Base-by-base conservation (phyloP, 257 asterid genomes). In the Gentiana macrophylla region DNA sequence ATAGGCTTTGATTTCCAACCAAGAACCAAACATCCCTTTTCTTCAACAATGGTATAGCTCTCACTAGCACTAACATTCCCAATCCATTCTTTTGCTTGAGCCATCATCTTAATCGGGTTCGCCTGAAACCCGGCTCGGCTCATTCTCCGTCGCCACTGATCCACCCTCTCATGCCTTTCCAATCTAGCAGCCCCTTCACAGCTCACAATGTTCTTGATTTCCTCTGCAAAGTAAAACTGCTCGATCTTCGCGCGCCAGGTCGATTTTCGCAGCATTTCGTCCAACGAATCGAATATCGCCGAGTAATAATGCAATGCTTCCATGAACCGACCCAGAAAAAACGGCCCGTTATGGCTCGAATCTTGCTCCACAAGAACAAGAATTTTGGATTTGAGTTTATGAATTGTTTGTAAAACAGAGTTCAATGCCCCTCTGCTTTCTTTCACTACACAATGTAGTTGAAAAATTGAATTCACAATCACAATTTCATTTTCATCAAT, bases 1-100 rank as follows among this genome's bases (percentile, higher is more conserved):
- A 82, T 80, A 13, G 92, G 95, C 83, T 76, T 85, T 24, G 95
- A 85, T 66, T 83, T 83, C 95, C 95, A 86, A 3, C 94, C 90
- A 47, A 86, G 77, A 37, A 83, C 90, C 71, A 83, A 79, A 67
- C 90, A 83, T 2, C 90, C 87, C 46, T 83, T 86, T 70, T 83
- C 95, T 62, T 86, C 95, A 70, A 73, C 86, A 56, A 74, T 65
- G n/a, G 87, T 86, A 70, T 79, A 80, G 2, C 94, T 87, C 62
- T 79, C 94, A 62, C 81, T 67, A 2, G 64, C 67, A 62, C 57
- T 79, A 35, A 65, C 55, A 53, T 77, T 70, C 2, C 61, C 67
- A 34, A 86, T 57, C 94, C 95, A 86, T 43, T 75, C 74, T 70
- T 80, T 86, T 33, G 83, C 87, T 55, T 75, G 84, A 13, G 75